Evolutionary conservation across 1,139 yeast species (phyloP), one percentile per base, ranked within the genome.

Genomic region (Kurtzmaniella quercitrusa): DNA sequence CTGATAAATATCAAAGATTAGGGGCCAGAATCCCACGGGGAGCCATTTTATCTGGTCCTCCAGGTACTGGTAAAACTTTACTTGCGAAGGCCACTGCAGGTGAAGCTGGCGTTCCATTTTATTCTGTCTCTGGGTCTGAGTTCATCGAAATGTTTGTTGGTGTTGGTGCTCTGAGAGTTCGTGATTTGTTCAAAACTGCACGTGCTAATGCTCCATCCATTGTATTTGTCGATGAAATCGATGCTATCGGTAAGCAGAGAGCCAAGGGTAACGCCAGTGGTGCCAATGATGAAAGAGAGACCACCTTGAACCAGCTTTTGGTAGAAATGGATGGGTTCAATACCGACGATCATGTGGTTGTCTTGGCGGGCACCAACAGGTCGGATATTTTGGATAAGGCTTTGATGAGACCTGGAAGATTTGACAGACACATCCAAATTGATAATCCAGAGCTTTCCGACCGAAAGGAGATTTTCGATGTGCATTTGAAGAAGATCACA

Each of bases 11-110:
- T 62, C 96, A 91, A 61, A 82, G 80, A 50, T 71, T 93, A 43
- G 98, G 98, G 38, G 98, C 98, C 15, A 89, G 91, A 65, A 94
- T 93, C 51, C 98, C 98, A 41, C 81, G 98, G 60, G 98, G 98
- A 56, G 98, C 98, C 11, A 89, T 93, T 51, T 71, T 94, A 48
- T 87, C 96, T 12, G 98, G 98, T 47, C 96, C 98, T n/a, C 98
- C 98, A 41, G 98, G 98, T 74, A 93, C 98, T 7, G 98, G 98
- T 82, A 93, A 93, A 65, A 93, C 98, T 1, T 71, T 93, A 51
- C 71, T 93, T 46, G 98, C 98, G n/a, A 91, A 88, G 63, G 98
- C 98, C 4, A 93, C 98, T 38, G 98, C 98, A 1, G 98, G 98
- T 51, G 98, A 93, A 65, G 98, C 98, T 0, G 95, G 93, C 41